Base-by-base conservation (phyloP, 345 rosid species). In the Litchi chinensis region DNA sequence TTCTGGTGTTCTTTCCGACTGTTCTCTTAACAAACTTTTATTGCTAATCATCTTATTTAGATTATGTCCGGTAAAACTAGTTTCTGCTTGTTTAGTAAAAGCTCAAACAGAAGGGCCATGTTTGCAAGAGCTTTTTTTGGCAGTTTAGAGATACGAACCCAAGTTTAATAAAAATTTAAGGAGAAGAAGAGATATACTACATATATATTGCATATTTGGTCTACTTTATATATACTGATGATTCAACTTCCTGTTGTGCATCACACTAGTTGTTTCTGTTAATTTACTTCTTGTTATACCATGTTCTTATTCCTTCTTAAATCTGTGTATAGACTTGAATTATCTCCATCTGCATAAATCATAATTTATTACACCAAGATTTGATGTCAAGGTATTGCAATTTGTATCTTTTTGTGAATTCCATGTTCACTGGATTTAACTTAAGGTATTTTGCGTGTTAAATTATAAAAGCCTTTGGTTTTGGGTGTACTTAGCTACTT, bases 291-390 rank as follows among this genome's bases (percentile, higher is more conserved):
- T 44, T 64, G 26, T 65, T 28, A 41, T 65, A 41, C 10, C 6
- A 16, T 13, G 68, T 5, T 12, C 21, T 82, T 24, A 65, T 75
- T 18, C 66, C 37, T 32, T 32, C 70, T 67, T 60, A 10, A 73
- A 65, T 48, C 41, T 79, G 37, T 87, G 80, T 84, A 89, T 92
- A 79, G 92, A 91, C 69, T 89, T 89, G 94, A 91, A 91, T 79
- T 91, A 91, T 81, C 91, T 91, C 79, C 92, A 87, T 80, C 88
- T 84, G 77, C 94, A 89, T 79, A 91, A 86, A 74, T 91, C 90
- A 9, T 85, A 86, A 57, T 87, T 85, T 18, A 83, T 1, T 91
- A 75, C 92, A 89, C 77, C 85, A 89, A 48, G 94, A 91, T 83
- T 81, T 91, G 85, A 91, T 91, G 0, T 92, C 92, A 15, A 90